A percentile compares a stretch with the other conserved stretches of the same genome.
Evolutionary conservation across 1,284 basidiomycete genomes (phyloP).

Genomic region (Xerocomus minutiporus): DNA sequence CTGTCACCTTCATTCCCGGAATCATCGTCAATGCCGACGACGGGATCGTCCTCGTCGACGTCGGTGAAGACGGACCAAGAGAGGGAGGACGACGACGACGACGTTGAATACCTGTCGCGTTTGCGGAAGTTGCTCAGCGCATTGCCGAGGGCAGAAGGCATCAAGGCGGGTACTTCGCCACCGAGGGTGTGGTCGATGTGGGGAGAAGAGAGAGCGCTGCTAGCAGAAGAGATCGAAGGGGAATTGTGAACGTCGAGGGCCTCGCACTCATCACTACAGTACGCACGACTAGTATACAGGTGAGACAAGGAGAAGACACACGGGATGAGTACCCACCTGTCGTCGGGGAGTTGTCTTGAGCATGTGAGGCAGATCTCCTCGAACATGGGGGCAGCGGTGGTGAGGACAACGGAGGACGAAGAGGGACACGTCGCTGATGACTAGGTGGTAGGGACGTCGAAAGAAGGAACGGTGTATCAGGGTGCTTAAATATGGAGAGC

Average conservation of each 20-base stretch:
- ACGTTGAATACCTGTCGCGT: slow-evolving; percentile 47
- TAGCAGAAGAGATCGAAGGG: slow-evolving; percentile 62
- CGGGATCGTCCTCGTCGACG: slow-evolving; percentile 51
- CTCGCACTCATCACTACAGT: slow-evolving; percentile 72
- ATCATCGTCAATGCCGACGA: slow-evolving; percentile 38
- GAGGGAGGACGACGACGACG: slow-evolving; percentile 58
- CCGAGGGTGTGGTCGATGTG: slow-evolving; percentile 47
- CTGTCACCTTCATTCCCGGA: slow-evolving; percentile 35
- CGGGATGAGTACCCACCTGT: slow-evolving; percentile 47
- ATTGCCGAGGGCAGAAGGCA: slow-evolving; percentile 53
- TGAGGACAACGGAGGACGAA: neutral
- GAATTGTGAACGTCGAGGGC: slow-evolving; percentile 54
- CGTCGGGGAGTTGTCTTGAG: slow-evolving; percentile 54
- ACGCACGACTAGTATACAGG: slow-evolving; percentile 49
- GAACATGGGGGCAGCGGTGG: slow-evolving; percentile 48
- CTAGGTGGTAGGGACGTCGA: slow-evolving; percentile 17
- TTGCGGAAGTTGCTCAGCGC: slow-evolving; percentile 43
- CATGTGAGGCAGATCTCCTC: slow-evolving; percentile 71
- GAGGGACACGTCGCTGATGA: slow-evolving; percentile 3
- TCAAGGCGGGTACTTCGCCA: slow-evolving; percentile 56
- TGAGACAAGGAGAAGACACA: slow-evolving; percentile 20
- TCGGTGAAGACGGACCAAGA: slow-evolving; percentile 57
- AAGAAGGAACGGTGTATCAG: slow-evolving; percentile 14
- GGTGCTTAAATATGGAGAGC: slow-evolving; percentile 35
- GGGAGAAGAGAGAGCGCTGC: slow-evolving; percentile 66